phyloP scores from a whole-genome alignment of 352 stramenopile species.

The Phytophthora colocasiae region DNA sequence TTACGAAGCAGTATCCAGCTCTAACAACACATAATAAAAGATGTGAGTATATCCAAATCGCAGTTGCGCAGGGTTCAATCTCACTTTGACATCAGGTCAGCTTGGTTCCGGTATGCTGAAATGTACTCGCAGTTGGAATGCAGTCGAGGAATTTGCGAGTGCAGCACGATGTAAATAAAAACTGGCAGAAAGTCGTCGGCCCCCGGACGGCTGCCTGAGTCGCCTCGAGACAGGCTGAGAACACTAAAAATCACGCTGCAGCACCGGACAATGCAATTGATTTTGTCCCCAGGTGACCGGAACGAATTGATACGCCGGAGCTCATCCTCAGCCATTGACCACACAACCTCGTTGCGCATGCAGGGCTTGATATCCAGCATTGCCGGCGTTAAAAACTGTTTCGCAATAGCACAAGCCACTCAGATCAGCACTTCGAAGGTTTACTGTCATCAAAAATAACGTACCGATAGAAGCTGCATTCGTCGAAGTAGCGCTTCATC shows the following conservation, averaged over 20 bases:
- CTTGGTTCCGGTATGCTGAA: constrained; percentile 85
- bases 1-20: constrained; percentile 93
- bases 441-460: constrained; percentile 3
- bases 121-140: constrained; percentile 94
- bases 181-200: constrained; percentile 93
- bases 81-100: constrained; percentile 92
- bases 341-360: constrained; percentile 92
- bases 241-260: constrained; percentile 92
- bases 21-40: constrained; percentile 35
- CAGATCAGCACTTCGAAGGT: constrained; percentile 2
- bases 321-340: constrained; percentile 90
- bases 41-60: not conserved
- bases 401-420: not conserved
- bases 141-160: constrained; percentile 88
- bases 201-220: constrained; percentile 68
- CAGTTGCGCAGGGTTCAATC: not conserved
- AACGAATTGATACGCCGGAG: constrained; percentile 91
- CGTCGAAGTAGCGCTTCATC: constrained; percentile 73
- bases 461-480: constrained; percentile 86
- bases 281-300: constrained; percentile 88
- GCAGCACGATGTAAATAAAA: constrained; percentile 94
- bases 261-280: constrained; percentile 90
- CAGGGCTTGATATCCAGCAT: constrained; percentile 93
- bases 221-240: constrained; percentile 79
- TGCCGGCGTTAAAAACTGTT: constrained; percentile 67